phyloP scores from a whole-genome alignment of 139 green algal species.

The Yamagishiella unicocca region DNA sequence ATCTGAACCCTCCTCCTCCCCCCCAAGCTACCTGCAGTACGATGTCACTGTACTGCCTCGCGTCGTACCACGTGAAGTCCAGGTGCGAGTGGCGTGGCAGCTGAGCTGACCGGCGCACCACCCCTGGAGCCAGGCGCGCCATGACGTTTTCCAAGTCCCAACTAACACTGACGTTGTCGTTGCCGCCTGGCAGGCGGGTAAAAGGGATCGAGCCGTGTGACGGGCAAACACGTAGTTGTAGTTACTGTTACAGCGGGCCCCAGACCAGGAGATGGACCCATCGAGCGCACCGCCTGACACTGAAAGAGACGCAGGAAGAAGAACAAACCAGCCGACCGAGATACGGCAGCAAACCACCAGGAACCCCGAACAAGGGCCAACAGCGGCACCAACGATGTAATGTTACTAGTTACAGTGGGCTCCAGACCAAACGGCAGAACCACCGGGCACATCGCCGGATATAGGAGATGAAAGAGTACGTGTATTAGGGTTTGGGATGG shows the following conservation, averaged over 20 bases:
- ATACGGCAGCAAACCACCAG: not conserved
- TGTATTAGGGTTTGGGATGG: too few species aligned
- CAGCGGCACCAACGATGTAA: not conserved
- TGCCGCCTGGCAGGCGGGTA: not conserved
- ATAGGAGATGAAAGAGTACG: not conserved
- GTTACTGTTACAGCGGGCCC: not conserved
- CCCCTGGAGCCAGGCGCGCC: not conserved
- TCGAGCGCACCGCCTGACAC: too few species aligned
- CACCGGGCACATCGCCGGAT: too few species aligned
- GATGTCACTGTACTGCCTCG: not conserved
- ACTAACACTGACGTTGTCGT: not conserved
- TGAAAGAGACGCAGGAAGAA: too few species aligned
- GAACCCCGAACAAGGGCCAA: not conserved
- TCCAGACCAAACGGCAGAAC: too few species aligned
- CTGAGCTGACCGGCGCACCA: not conserved
- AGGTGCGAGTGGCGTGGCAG: not conserved
- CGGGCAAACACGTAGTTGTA: not conserved
- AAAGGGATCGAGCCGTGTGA: not conserved
- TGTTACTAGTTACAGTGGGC: not conserved
- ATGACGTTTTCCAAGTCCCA: not conserved
- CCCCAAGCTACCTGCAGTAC: conserved; percentile 3
- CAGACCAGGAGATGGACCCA: too few species aligned
- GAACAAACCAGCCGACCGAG: too few species aligned
- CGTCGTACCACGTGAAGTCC: not conserved
- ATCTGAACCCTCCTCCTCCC: too few species aligned